Evolutionary conservation across 345 rosid genomes (phyloP).

Genomic region (Orychophragmus violaceus): DNA sequence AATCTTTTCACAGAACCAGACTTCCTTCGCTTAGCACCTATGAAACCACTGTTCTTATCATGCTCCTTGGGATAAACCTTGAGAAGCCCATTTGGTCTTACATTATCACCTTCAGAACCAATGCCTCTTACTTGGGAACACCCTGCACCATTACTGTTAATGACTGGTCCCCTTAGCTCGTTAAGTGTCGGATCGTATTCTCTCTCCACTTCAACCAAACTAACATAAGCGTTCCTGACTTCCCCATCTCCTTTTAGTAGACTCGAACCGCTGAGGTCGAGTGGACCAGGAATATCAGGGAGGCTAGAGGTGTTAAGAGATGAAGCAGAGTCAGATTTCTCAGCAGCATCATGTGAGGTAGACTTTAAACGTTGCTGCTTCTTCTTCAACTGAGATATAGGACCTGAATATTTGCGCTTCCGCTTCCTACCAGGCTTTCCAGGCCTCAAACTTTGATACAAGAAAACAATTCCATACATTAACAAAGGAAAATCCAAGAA

Average conservation of each 20-base stretch:
- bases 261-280: slow-evolving; percentile 28
- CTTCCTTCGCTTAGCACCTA: slow-evolving; percentile 86
- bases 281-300: slow-evolving; percentile 29
- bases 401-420: slow-evolving; percentile 62
- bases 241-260: too few species aligned
- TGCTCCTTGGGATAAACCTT: slow-evolving; percentile 42
- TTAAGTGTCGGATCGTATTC: slow-evolving; percentile 89
- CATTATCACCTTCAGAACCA: slow-evolving; percentile 41
- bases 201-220: slow-evolving; percentile 39
- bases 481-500: not conserved
- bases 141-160: slow-evolving; percentile 37
- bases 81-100: slow-evolving; percentile 41
- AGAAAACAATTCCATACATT: not conserved
- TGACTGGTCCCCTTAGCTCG: slow-evolving; percentile 58
- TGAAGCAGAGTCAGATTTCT: slow-evolving; percentile 37
- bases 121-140: slow-evolving; percentile 43
- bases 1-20: slow-evolving; percentile 94
- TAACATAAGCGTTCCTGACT: too few species aligned
- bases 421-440: slow-evolving; percentile 81
- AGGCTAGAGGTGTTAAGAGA: slow-evolving; percentile 35
- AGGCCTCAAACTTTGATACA: slow-evolving; percentile 50
- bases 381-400: slow-evolving; percentile 60
- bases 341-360: slow-evolving; percentile 31
- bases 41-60: slow-evolving; percentile 48
- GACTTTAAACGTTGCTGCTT: slow-evolving; percentile 45